Evolutionary conservation across 768 basidiomycete species (phyloP).

Genomic region (Suillus clintonianus): DNA sequence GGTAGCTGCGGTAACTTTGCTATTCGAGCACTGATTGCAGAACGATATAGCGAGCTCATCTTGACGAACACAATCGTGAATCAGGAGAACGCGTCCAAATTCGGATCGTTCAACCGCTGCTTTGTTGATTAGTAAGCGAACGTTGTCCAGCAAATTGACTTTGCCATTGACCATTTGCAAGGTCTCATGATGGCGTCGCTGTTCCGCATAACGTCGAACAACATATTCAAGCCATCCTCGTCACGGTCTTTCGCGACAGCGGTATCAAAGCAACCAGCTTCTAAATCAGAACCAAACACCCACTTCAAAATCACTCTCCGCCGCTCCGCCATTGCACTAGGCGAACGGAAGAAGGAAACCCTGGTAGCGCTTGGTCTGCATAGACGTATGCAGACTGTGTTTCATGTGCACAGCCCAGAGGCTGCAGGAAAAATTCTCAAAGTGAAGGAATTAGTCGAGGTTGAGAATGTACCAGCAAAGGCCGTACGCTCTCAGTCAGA

Average conservation of each 20-base stretch:
- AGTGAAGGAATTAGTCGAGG: slow-evolving; percentile 89
- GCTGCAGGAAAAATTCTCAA: slow-evolving; percentile 83
- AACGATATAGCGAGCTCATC: slow-evolving; percentile 77
- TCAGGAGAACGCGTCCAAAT: slow-evolving; percentile 3
- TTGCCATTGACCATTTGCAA: neutral
- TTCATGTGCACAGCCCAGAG: slow-evolving; percentile 70
- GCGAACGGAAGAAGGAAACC: slow-evolving; percentile 68
- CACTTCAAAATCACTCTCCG: slow-evolving; percentile 90
- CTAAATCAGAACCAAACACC: slow-evolving; percentile 43
- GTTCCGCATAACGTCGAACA: slow-evolving; percentile 5
- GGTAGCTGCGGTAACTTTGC: slow-evolving; percentile 72
- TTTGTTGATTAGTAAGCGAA: neutral
- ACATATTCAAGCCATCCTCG: slow-evolving; percentile 6
- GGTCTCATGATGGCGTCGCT: slow-evolving; percentile 12
- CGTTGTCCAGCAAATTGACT: neutral
- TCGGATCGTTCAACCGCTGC: neutral
- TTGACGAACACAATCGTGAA: neutral
- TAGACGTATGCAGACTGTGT: slow-evolving; percentile 82
- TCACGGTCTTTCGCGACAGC: slow-evolving; percentile 13
- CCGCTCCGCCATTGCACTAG: slow-evolving; percentile 85
- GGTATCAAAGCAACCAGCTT: neutral
- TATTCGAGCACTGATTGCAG: slow-evolving; percentile 73
- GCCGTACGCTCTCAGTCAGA: slow-evolving; percentile 70
- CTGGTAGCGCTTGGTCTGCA: slow-evolving; percentile 83
- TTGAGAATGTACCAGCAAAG: slow-evolving; percentile 76